phyloP scores from a whole-genome alignment of 202 grass and related monocot species.

The Schoenoplectus triqueter region DNA sequence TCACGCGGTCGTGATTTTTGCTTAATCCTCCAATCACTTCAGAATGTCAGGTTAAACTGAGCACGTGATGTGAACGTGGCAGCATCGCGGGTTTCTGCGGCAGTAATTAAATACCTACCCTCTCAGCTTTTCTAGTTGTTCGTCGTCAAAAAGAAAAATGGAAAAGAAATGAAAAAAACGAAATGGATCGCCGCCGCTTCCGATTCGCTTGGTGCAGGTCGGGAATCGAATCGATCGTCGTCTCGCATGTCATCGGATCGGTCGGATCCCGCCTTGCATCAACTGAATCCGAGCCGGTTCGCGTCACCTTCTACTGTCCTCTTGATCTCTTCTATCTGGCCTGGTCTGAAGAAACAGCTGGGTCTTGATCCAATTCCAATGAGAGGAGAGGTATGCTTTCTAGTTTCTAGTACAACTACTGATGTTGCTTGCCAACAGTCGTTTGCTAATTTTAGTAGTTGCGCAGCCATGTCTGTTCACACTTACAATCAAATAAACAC shows the following conservation, averaged over 20 bases:
- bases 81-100: background rate
- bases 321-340: background rate
- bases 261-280: slow-evolving; percentile 50
- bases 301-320: background rate
- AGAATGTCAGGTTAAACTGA: background rate
- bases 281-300: slow-evolving; percentile 53
- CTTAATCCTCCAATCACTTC: background rate
- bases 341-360: background rate
- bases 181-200: slow-evolving; percentile 43
- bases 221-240: slow-evolving; percentile 26
- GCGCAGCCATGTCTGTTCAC: background rate
- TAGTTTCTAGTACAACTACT: background rate
- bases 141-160: background rate
- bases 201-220: slow-evolving; percentile 60
- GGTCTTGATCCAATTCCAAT: slow-evolving; percentile 4
- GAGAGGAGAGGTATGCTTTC: background rate
- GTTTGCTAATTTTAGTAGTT: background rate
- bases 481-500: background rate
- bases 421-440: background rate
- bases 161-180: background rate
- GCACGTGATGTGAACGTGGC: slow-evolving; percentile 13
- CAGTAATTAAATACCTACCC: slow-evolving; percentile 26
- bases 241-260: background rate
- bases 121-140: background rate
- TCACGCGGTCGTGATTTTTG: no score